These are phyloP conservation scores for Diaporthe ilicicola DNA, from an alignment of 2,329 filamentous ascomycete species.

Conservation along the genomic window DNA sequence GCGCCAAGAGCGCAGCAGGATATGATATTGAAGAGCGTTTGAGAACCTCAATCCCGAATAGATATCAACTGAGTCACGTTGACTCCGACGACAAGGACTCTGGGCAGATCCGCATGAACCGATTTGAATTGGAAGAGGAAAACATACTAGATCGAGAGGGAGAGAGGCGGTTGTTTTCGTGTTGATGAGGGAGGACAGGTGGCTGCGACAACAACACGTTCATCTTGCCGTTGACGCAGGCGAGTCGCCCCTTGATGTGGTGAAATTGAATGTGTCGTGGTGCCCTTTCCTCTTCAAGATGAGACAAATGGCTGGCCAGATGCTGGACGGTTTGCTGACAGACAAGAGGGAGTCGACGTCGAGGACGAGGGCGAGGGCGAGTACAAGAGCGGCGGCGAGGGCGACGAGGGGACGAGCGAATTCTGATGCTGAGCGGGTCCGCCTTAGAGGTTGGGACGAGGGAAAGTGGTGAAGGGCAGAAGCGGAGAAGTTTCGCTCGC, in stretches of 20 bases:
- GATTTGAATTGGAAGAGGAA: conserved; percentile 1
- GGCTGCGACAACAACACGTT: conserved; percentile 70
- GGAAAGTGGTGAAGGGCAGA: conserved; percentile 20
- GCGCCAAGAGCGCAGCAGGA: not conserved
- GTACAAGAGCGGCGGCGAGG: not conserved
- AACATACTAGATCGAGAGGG: conserved; percentile 64
- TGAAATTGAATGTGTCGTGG: not conserved
- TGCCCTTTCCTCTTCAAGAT: not conserved
- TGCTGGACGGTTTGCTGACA: not conserved
- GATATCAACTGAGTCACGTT: conserved; percentile 20
- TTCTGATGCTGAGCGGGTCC: conserved; percentile 13
- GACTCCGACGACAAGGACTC: not conserved
- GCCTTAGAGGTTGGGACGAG: conserved; percentile 19
- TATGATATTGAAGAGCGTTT: not conserved
- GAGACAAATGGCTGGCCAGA: conserved; percentile 2
- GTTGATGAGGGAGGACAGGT: conserved; percentile 65
- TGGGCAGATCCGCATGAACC: not conserved
- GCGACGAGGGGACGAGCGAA: conserved; percentile 16
- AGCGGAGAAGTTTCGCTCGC: conserved; percentile 24
- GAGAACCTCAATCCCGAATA: not conserved
- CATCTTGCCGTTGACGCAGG: conserved; percentile 52
- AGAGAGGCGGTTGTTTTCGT: conserved; percentile 63
- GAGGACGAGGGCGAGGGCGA: conserved; percentile 5
- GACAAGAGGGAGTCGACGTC: not conserved
- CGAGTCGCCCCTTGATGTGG: conserved; percentile 4